phyloP scores from a whole-genome alignment of 2,329 filamentous ascomycete species.

The Clarireedia monteithiana region DNA sequence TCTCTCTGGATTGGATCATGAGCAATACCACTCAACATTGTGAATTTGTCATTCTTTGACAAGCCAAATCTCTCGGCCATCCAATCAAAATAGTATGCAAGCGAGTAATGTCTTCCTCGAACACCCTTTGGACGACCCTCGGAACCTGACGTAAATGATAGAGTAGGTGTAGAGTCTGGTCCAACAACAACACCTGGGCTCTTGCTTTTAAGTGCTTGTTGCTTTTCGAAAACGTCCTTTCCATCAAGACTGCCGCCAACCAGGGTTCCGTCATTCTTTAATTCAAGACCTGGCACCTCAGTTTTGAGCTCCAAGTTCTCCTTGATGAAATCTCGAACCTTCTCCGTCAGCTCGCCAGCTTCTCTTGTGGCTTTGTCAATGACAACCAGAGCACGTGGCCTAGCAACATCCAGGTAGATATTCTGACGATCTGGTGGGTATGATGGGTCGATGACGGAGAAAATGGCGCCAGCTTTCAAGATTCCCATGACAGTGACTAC shows the following conservation, averaged over 20 bases:
- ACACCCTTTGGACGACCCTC: constrained; percentile 85
- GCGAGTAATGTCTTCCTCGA: constrained; percentile 74
- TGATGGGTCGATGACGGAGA: constrained; percentile 67
- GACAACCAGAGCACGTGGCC: constrained; percentile 62
- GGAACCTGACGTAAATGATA: constrained; percentile 66
- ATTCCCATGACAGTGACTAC: constrained; percentile 76
- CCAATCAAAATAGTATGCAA: constrained; percentile 86
- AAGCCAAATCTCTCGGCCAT: constrained; percentile 81
- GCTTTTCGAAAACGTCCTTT: constrained; percentile 56
- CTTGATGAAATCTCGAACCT: constrained; percentile 58
- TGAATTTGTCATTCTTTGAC: constrained; percentile 65
- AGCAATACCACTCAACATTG: constrained; percentile 77
- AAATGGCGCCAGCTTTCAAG: constrained; percentile 49
- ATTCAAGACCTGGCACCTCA: constrained; percentile 63
- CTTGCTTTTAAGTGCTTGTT: constrained; percentile 42
- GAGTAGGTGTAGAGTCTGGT: constrained; percentile 72
- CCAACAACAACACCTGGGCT: constrained; percentile 71
- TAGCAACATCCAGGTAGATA: constrained; percentile 74
- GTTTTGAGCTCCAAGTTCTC: constrained; percentile 66
- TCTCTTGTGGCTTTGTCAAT: constrained; percentile 67
- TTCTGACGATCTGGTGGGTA: constrained; percentile 77
- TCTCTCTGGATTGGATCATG: constrained; percentile 65
- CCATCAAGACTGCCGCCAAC: constrained; percentile 60
- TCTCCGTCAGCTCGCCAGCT: constrained; percentile 52
- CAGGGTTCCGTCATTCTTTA: constrained; percentile 64